Base-by-base conservation (phyloP, 345 rosid species). In the Eucalyptus viminalis region DNA sequence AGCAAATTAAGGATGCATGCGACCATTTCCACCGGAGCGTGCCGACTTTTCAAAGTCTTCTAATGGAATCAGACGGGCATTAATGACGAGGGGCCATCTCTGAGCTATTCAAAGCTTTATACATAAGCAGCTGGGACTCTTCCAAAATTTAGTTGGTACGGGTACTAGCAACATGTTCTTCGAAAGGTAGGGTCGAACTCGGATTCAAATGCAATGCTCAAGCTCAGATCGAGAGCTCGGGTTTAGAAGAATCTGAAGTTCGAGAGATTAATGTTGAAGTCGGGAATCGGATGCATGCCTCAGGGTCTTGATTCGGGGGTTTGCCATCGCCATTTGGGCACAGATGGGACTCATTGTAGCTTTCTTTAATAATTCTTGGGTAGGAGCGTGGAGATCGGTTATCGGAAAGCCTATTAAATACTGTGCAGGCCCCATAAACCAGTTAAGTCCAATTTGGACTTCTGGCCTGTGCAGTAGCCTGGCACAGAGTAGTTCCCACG, bases 401-500 rank as follows among this genome's bases (percentile, higher is more conserved):
- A 72, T 4, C 14, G 3, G 27, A 72, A 37, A 22, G 81, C 5
- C 25, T 45, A 72, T 37, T 1, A 5, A 72, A 19, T 3, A 5
- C 8, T 5, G 7, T 72, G 27, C 72, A 29, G 0, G 34, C 5
- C 8, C 14, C 81, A 19, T 37, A 21, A 34, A 3, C 3, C 1
- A 1, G 3, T 69, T 69, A 69, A 34, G 81, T 34, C 25, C 24
- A 34, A 19, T 34, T 69, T 2, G 4, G 25, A 34, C 14, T 72
- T 72, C 2, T 34, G 7, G 7, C 24, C 0, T 16, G 7, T 31
- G 4, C 2, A 17, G 1, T 34, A 34, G 7, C 44, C 1, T 16
- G 14, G 4, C 1, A 12, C 2, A 10, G 0, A 72, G 2, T 43
- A 37, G 45, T 72, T 72, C 0, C 2, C 14, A 72, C 2, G 2